Base-by-base conservation (phyloP, 768 basidiomycete genomes). In the Panaeolus papilionaceus region DNA sequence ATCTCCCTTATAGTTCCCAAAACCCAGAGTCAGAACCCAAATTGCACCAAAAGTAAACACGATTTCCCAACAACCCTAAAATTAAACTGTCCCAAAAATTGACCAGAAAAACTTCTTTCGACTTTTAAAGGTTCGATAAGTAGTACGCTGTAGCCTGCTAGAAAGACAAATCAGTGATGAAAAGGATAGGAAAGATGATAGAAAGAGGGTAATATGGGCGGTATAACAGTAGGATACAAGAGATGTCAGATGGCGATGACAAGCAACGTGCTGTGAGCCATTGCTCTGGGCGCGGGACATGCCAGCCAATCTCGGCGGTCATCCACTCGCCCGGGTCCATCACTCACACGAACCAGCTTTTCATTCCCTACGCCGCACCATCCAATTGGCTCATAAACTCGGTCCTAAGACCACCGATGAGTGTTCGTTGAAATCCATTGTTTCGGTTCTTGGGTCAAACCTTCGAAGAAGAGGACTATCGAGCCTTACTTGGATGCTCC, bases 401-500 rank as follows among this genome's bases (percentile, higher is more conserved):
- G 54, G 54, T 58, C 54, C 54, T 58, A 58, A 58, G 54, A 58
- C 54, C 54, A 58, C 54, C 54, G 54, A 58, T 58, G 33, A 10
- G 47, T 49, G 23, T 26, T 49, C 47, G 10, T 33, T 23, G n/a
- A 4, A 1, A 58, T 37, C 54, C 54, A 58, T 18, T 58, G 33
- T 58, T 33, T 58, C 28, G 54, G 54, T 58, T 58, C 54, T 58
- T 58, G 54, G 54, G 54, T 58, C 54, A 37, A 58, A 58, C 54
- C 54, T 58, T 58, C 26, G 11, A 37, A 37, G 26, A 12, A 49
- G 47, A 49, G 47, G 8, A n/a, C 23, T 49, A 20, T 23, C 7
- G 47, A 20, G 47, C 2, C 23, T 49, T 49, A 49, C n/a, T 49
- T 49, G 47, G 47, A 49, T 18, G 16, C 11, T 18, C 42, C 11